Conservation (phyloP, 805 yeast species). For the Suhomyces emberorum region DNA sequence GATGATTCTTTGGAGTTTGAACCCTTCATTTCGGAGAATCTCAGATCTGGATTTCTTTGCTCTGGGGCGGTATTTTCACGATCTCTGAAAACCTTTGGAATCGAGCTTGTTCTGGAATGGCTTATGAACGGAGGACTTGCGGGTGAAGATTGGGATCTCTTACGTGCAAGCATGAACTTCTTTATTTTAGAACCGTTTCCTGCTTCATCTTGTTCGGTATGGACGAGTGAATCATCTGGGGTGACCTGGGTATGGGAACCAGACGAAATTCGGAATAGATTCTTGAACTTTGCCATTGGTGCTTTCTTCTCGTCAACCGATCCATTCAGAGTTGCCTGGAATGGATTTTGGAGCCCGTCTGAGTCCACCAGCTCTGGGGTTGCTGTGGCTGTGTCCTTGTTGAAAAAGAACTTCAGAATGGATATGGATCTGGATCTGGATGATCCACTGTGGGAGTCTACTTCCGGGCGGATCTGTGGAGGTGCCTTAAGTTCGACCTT, state of each 20-base stretch:
- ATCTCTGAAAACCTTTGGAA: slow-evolving; percentile 1
- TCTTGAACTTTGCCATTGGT: slow-evolving; percentile 26
- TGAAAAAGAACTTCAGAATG: slow-evolving; percentile 24
- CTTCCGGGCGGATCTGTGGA: slow-evolving; percentile 10
- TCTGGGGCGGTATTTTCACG: slow-evolving; percentile 1
- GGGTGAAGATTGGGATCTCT: slow-evolving; percentile 10
- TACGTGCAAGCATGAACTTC: slow-evolving; percentile 7
- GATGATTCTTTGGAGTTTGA: not conserved
- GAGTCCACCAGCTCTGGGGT: slow-evolving; percentile 1
- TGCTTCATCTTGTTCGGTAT: not conserved
- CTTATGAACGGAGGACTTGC: slow-evolving; percentile 1
- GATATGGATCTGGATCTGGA: slow-evolving; percentile 24
- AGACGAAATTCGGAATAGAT: slow-evolving; percentile 22
- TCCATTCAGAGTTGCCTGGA: slow-evolving; percentile 1
- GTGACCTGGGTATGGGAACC: not conserved
- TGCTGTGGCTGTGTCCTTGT: slow-evolving; percentile 12
- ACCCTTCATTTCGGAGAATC: not conserved
- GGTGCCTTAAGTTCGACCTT: slow-evolving; percentile 9
- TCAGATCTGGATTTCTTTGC: not conserved
- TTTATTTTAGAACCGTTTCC: not conserved
- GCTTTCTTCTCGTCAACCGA: slow-evolving; percentile 14
- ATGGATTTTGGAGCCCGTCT: not conserved
- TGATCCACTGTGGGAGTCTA: slow-evolving; percentile 5
- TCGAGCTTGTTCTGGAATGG: slow-evolving; percentile 1
- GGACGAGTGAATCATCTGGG: not conserved